Conservation (phyloP, 768 basidiomycete species). For the Tephrocybe rancida region DNA sequence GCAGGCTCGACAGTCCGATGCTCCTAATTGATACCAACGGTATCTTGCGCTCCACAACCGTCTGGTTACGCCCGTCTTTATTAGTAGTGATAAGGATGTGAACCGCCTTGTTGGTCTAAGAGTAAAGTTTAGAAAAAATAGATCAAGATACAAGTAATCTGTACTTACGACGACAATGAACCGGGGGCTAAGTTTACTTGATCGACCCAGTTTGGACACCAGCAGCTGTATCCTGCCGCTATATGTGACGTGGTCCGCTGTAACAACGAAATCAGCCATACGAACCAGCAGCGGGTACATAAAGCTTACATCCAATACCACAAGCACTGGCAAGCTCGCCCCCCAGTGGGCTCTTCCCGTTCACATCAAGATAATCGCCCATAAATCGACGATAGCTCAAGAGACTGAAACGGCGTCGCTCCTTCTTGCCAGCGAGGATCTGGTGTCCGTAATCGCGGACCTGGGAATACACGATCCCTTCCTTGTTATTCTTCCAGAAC, state of each 20-base stretch:
- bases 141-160: not conserved
- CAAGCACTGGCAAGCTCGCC: slow-evolving; percentile 73
- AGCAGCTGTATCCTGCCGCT: slow-evolving; percentile 81
- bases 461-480: slow-evolving; percentile 85
- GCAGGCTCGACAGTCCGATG: slow-evolving; percentile 83
- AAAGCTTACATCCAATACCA: slow-evolving; percentile 66
- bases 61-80: slow-evolving; percentile 63
- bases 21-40: slow-evolving; percentile 85
- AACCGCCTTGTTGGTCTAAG: slow-evolving; percentile 82
- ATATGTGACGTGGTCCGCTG: slow-evolving; percentile 81
- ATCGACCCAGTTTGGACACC: slow-evolving; percentile 82
- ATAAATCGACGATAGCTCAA: slow-evolving; percentile 92
- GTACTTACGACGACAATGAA: slow-evolving; percentile 83
- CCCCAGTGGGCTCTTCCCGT: slow-evolving; percentile 78
- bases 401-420: slow-evolving; percentile 90
- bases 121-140: not conserved
- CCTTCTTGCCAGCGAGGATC: slow-evolving; percentile 88
- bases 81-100: slow-evolving; percentile 68
- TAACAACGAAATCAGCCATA: slow-evolving; percentile 2
- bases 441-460: slow-evolving; percentile 95
- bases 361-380: slow-evolving; percentile 95
- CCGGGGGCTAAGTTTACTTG: slow-evolving; percentile 90
- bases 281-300: not conserved
- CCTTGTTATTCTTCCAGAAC: slow-evolving; percentile 99
- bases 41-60: slow-evolving; percentile 82